Conservation (phyloP, 1,139 yeast genomes). For the Taphrina communis region DNA sequence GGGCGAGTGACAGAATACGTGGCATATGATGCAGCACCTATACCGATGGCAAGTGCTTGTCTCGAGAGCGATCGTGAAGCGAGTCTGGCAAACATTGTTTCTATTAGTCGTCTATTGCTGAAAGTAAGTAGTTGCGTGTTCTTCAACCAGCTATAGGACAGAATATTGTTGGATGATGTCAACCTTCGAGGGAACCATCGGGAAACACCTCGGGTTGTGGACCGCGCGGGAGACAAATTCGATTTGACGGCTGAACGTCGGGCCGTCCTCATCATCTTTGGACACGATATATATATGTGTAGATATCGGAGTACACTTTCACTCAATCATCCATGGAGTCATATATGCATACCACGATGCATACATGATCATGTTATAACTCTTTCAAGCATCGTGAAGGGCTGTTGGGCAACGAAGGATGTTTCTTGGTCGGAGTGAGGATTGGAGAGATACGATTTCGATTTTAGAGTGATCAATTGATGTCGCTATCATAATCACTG, state of each 20-base stretch:
- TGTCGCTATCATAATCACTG: neutral
- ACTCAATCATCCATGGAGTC: too few species aligned
- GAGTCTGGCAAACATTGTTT: slow-evolving; percentile 10
- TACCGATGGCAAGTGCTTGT: slow-evolving; percentile 12
- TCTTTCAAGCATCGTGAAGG: too few species aligned
- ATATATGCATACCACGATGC: neutral
- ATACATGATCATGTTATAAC: neutral
- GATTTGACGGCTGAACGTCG: neutral
- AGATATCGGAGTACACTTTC: too few species aligned
- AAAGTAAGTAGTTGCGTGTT: slow-evolving; percentile 2
- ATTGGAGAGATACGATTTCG: neutral
- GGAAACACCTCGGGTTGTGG: slow-evolving; percentile 4
- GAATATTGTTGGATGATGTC: slow-evolving; percentile 15
- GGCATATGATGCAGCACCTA: slow-evolving; percentile 23
- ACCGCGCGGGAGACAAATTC: neutral
- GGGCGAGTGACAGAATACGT: slow-evolving; percentile 25
- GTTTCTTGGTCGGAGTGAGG: neutral
- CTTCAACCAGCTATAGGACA: slow-evolving; percentile 2
- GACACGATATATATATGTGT: too few species aligned
- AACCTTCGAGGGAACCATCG: neutral
- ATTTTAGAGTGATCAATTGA: neutral
- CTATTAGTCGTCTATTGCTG: neutral
- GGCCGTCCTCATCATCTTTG: neutral
- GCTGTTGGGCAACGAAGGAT: neutral
- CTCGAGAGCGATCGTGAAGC: slow-evolving; percentile 15